Evolutionary conservation across 2,329 filamentous ascomycete species (phyloP), one percentile per base, ranked within the genome.

Genomic region (Nothophoma quercina): DNA sequence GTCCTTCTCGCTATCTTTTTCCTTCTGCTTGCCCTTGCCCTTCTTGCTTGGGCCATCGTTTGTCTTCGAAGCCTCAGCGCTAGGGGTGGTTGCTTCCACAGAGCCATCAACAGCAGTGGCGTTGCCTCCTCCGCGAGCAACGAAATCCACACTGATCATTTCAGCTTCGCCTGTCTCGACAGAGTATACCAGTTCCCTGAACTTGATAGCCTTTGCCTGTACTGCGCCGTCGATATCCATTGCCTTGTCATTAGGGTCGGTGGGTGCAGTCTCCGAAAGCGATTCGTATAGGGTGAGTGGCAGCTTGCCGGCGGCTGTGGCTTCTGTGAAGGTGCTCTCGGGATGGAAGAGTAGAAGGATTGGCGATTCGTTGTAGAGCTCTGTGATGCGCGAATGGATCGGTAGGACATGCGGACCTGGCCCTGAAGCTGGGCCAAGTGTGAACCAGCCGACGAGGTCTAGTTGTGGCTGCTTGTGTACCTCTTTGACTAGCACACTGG

Each of bases 131-230:
- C 90, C 91, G 44, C 88, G 87, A 0, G 93, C 93, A 16, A 99
- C 89, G 61, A 93, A 96, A 74, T 97, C 92, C 67, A 99, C 90
- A 63, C 90, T 90, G 61, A 99, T 98, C 92, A 97, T 97, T 75
- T 99, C 95, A 1, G 93, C 93, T 73, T 98, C 93, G 8, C 91
- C 91, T 0, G 93, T 96, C 77, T 98, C 95, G 2, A 98, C 87
- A 0, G 88, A 88, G 73, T 95, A 98, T 1, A 88, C 85, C 8
- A 98, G 77, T 69, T 96, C 89, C 54, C 88, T 85, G 75, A 98
- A 98, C 66, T 85, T 88, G 55, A 95, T 81, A 42, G 67, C 52
- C 44, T 69, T 74, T 5, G 64, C 57, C 43, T 69, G 67, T 75
- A 70, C 82, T 72, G 79, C 80, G 59, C 91, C 89, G 59, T 90